phyloP scores from a whole-genome alignment of 2,329 filamentous ascomycete genomes.

The Ceratocystis ficicola region DNA sequence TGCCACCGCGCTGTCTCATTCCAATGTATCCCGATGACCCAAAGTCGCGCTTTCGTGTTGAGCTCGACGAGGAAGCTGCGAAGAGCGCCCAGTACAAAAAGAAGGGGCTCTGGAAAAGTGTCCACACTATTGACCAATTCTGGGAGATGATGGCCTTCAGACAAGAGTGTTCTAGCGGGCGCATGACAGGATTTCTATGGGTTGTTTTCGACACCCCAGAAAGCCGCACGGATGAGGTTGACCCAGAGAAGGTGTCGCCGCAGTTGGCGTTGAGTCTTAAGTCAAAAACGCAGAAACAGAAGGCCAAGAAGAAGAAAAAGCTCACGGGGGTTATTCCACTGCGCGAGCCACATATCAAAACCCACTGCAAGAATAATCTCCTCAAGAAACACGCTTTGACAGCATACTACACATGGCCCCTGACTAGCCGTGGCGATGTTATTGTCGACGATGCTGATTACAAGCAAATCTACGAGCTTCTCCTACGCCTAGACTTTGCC shows the following conservation, averaged over 20 bases:
- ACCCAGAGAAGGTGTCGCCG: slow-evolving; percentile 19
- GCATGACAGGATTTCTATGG: slow-evolving; percentile 92
- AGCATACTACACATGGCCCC: slow-evolving; percentile 54
- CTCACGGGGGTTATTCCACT: slow-evolving; percentile 50
- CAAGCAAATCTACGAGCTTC: slow-evolving; percentile 53
- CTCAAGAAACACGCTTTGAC: slow-evolving; percentile 41
- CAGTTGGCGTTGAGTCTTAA: background rate
- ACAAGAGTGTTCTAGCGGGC: slow-evolving; percentile 87
- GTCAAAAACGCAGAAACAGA: slow-evolving; percentile 26
- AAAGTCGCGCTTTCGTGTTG: slow-evolving; percentile 77
- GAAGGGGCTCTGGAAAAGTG: slow-evolving; percentile 65
- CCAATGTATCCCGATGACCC: slow-evolving; percentile 92
- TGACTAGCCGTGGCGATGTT: slow-evolving; percentile 47
- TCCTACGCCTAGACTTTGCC: slow-evolving; percentile 63
- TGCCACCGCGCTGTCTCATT: slow-evolving; percentile 72
- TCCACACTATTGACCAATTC: slow-evolving; percentile 76
- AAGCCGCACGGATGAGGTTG: slow-evolving; percentile 15
- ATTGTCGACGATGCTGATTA: slow-evolving; percentile 54
- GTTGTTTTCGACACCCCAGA: slow-evolving; percentile 57
- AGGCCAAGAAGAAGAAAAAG: slow-evolving; percentile 36
- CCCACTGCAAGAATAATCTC: slow-evolving; percentile 38
- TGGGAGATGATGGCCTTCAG: slow-evolving; percentile 98
- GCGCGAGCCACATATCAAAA: slow-evolving; percentile 54
- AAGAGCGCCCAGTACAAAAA: slow-evolving; percentile 43
- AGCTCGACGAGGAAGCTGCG: slow-evolving; percentile 72